These are phyloP conservation scores for Tetracladium setigerum DNA, from an alignment of 495 filamentous ascomycete genomes.

Conservation along the genomic window DNA sequence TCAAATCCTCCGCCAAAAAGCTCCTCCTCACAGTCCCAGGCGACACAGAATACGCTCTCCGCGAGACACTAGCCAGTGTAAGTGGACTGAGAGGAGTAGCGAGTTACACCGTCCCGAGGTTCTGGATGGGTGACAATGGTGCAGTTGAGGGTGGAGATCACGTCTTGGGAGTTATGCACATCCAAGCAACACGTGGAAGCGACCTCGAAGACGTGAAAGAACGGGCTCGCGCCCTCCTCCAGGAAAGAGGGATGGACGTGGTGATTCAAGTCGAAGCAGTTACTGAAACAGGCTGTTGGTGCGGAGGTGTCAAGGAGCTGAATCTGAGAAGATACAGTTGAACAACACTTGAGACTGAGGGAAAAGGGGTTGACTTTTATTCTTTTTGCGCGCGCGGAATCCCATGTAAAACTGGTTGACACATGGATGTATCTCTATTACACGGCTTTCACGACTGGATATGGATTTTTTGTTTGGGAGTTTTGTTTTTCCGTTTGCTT, in stretches of 20 bases:
- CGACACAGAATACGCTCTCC: constrained; percentile 80
- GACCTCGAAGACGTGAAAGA: constrained; percentile 74
- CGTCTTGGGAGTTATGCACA: constrained; percentile 72
- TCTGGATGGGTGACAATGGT: constrained; percentile 81
- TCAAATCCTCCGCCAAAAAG: constrained; percentile 72
- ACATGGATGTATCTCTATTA: too few species aligned
- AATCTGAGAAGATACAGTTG: too few species aligned
- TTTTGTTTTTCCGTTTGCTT: too few species aligned
- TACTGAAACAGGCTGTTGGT: constrained; percentile 75
- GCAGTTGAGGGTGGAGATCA: constrained; percentile 32
- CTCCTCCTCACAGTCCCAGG: constrained; percentile 78
- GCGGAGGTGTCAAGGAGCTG: constrained; percentile 34
- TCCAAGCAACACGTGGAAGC: constrained; percentile 59
- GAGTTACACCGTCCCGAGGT: constrained; percentile 80
- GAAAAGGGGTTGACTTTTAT: too few species aligned
- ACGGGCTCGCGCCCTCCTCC: constrained; percentile 51
- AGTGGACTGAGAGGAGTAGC: constrained; percentile 76
- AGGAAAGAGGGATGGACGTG: constrained; percentile 57
- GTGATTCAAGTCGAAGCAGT: constrained; percentile 71
- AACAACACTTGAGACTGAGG: too few species aligned
- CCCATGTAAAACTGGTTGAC: too few species aligned
- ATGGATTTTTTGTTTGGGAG: too few species aligned
- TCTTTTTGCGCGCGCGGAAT: too few species aligned
- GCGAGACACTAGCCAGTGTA: constrained; percentile 77
- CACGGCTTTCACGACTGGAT: too few species aligned